A percentile compares a stretch with the other conserved stretches of the same genome.
Conservation (phyloP, 768 basidiomycete species). For the Trametes maxima region DNA sequence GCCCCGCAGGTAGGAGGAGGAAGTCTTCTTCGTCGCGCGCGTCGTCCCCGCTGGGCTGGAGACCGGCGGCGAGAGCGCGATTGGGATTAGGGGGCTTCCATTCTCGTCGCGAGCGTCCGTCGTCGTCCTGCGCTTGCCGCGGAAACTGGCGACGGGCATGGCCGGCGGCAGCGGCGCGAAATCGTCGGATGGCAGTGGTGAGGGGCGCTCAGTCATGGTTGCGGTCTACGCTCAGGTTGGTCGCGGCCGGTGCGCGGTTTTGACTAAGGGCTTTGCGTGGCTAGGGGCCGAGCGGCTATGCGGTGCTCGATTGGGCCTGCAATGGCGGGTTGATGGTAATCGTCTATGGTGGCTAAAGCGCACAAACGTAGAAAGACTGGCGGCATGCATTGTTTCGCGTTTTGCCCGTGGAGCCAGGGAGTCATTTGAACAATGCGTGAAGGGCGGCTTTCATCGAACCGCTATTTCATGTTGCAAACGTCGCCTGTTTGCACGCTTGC, state of each 20-base stretch:
- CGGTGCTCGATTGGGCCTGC: conserved; percentile 4
- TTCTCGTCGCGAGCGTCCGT: conserved; percentile 14
- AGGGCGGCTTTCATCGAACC: neutral
- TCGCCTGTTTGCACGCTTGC: too few relatives aligned
- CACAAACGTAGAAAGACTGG: neutral
- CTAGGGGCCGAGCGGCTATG: neutral
- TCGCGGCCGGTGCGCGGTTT: neutral
- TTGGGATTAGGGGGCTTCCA: conserved; percentile 10
- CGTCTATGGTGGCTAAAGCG: neutral
- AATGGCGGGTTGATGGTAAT: neutral
- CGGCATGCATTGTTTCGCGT: neutral
- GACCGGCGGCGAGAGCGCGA: conserved; percentile 5
- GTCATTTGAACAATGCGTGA: neutral
- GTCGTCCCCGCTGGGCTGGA: neutral
- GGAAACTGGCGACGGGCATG: conserved; percentile 13
- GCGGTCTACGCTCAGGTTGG: conserved; percentile 5
- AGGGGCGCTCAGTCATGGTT: conserved; percentile 10
- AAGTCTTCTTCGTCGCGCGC: neutral
- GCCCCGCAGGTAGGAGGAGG: neutral
- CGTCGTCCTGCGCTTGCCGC: conserved; percentile 12
- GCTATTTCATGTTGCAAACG: neutral
- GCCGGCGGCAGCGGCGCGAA: conserved; percentile 7
- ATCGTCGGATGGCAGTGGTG: conserved; percentile 1
- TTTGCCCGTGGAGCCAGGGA: neutral
- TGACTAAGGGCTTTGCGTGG: conserved; percentile 14